phyloP scores from a whole-genome alignment of 208 protist genomes.

The Crithidia sp. region DNA sequence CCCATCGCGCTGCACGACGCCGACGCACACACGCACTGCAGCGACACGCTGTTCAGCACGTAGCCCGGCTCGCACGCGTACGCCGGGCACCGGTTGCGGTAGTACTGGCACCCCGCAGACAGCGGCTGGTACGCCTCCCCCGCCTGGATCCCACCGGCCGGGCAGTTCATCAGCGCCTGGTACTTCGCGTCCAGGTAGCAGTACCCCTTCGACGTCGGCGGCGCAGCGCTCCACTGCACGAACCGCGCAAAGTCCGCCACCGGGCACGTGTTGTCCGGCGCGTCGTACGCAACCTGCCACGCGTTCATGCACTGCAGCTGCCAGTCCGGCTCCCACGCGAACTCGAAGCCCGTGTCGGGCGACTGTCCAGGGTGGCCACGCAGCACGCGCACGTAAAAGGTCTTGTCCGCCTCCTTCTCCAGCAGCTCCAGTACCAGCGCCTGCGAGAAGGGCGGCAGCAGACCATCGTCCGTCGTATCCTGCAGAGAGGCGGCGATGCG shows the following conservation, averaged over 20 bases:
- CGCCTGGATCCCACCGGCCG: conserved; percentile 12
- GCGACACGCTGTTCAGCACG: conserved; percentile 21
- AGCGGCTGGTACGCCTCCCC: conserved; percentile 12
- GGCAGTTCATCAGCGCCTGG: conserved; percentile 20
- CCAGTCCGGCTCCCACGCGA: conserved; percentile 38
- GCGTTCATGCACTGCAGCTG: conserved; percentile 47
- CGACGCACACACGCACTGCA: conserved; percentile 30
- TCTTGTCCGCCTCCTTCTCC: conserved; percentile 23
- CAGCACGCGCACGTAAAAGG: conserved; percentile 54
- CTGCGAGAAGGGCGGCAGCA: conserved; percentile 63
- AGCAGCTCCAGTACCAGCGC: conserved; percentile 62
- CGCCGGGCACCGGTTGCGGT: conserved; percentile 24
- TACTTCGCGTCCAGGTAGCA: conserved; percentile 56
- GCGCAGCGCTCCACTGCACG: conserved; percentile 36
- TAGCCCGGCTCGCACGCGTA: conserved; percentile 29
- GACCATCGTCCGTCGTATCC: conserved; percentile 28
- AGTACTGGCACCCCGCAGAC: conserved; percentile 24
- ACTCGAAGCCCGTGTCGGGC: conserved; percentile 33
- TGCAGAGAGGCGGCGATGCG: conserved; percentile 44
- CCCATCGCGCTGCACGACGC: not conserved
- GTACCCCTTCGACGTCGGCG: conserved; percentile 33
- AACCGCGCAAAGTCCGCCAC: conserved; percentile 53
- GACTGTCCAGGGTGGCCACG: conserved; percentile 49
- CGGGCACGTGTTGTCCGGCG: conserved; percentile 43
- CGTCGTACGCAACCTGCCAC: conserved; percentile 31